Base-by-base conservation (phyloP, 1,139 yeast species). In the Hyphopichia khmerensis region DNA sequence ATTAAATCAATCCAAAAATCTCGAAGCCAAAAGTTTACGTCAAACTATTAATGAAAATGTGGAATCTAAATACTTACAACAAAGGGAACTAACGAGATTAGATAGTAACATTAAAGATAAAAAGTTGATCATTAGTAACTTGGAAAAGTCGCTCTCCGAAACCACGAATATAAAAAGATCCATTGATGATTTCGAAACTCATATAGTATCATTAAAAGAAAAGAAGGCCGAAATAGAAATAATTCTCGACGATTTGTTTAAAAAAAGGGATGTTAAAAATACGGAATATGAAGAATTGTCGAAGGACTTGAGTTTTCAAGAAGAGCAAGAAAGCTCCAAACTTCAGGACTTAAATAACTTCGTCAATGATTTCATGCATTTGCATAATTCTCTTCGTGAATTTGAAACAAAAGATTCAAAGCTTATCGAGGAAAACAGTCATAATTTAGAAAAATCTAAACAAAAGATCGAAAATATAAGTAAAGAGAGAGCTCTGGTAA, bases 101-200 rank as follows among this genome's bases (percentile, higher is more conserved):
- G 82, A 84, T 39, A 74, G 65, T 37, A 61, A 65, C 26, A 64
- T 85, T 8, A 81, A 83, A 47, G 90, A 85, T 51, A 75, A 76
- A 45, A 75, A 72, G 49, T 62, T 84, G 21, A 60, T 60, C 3
- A 76, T 88, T 9, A 77, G 81, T 49, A 77, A 78, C 43, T 62
- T 83, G 39, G 87, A 83, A 49, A 70, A 67, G 39, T 60, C 77
- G 1, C 60, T 79, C 14, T 58, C 75, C 35, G 82, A 81, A 38
- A 48, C 59, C 4, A 62, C 53, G 30, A 64, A 50, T 37, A 42
- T 51, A 18, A 54, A 52, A 38, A 46, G 40, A 9, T 44, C 52
- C 10, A 49, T 62, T 0, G 36, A 43, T 15, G 67, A 62, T 18
- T 45, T 51, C 21, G 55, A 63, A 35, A 45, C 37, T 4, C 44